Evolutionary conservation across 2,329 filamentous ascomycete species (phyloP), one percentile per base, ranked within the genome.

Genomic region (Didymella lethalis): DNA sequence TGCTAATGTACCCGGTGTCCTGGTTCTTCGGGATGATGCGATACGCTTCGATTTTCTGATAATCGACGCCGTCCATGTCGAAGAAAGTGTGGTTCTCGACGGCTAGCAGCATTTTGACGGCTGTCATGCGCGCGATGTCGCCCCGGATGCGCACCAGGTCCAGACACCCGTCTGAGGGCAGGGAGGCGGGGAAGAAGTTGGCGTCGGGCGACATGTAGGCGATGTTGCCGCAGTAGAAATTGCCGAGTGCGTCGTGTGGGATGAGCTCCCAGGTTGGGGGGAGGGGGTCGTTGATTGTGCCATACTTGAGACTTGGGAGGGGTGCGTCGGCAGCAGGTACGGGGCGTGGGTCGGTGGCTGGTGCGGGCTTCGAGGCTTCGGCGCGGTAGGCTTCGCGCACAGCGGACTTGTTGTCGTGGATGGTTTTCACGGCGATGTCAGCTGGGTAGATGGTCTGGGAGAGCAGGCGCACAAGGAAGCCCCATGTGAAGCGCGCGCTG

Each of bases 181-280:
- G 84, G 0, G 94, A 86, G 1, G 91, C 89, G 26, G 92, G 83
- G 83, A 96, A 99, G 81, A 98, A 96, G 71, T 93, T 92, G 58
- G 89, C 85, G 64, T 94, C 89, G 12, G 92, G 85, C 0, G 93
- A 89, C 92, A 99, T 94, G 77, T 90, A 96, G 25, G 90, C 88
- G 89, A 98, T 96, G 75, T 97, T 99, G 62, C 95, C 95, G 31
- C 89, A 91, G 78, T 96, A 98, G 75, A 99, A 96, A 71, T 92
- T 97, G 46, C 93, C 93, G 54, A 99, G 81, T 29, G 89, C 91
- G 62, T 95, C 87, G 63, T 90, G 85, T 0, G 90, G 86, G 3
- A 90, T 79, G 20, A 90, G 79, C 61, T 90, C 84, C 93, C 95
- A 99, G 45, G 86, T 89, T 2, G 85, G 80, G 0, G 93, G 93